Conservation (phyloP, 148 eudicot genomes). For the Bassia scoparia region DNA sequence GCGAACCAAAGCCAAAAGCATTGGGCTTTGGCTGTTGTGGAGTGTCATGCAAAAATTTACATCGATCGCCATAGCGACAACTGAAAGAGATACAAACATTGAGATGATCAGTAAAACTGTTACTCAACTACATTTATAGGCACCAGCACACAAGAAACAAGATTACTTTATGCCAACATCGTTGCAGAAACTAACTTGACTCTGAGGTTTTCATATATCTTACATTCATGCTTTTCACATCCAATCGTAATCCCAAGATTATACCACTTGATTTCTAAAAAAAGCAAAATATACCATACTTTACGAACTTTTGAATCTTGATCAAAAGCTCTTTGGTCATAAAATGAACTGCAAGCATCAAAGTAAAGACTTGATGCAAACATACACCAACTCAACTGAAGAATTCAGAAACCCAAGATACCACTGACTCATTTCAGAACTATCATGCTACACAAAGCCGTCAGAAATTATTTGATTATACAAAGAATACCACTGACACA, state of each 20-base stretch:
- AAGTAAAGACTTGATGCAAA: not conserved
- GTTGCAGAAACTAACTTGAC: not conserved
- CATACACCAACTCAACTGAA: not conserved
- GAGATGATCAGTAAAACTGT: not conserved
- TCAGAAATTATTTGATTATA: no score
- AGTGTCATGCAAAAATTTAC: conserved; percentile 62
- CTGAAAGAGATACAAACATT: conserved; percentile 39
- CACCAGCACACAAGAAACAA: not conserved
- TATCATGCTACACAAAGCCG: not conserved
- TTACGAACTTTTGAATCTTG: no score
- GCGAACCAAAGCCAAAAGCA: conserved; percentile 69
- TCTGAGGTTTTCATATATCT: not conserved
- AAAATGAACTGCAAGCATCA: not conserved
- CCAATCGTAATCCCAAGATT: no score
- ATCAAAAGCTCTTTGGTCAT: no score
- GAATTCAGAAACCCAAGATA: not conserved
- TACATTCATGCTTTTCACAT: not conserved
- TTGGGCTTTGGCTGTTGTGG: conserved; percentile 52
- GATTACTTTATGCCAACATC: not conserved
- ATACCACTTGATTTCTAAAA: no score
- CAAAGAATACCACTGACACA: no score
- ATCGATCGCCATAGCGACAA: conserved; percentile 76
- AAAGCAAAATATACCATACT: no score
- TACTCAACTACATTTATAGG: not conserved
- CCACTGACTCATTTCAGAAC: not conserved